phyloP scores from a whole-genome alignment of 805 yeast species.

The Starmera caribaea region DNA sequence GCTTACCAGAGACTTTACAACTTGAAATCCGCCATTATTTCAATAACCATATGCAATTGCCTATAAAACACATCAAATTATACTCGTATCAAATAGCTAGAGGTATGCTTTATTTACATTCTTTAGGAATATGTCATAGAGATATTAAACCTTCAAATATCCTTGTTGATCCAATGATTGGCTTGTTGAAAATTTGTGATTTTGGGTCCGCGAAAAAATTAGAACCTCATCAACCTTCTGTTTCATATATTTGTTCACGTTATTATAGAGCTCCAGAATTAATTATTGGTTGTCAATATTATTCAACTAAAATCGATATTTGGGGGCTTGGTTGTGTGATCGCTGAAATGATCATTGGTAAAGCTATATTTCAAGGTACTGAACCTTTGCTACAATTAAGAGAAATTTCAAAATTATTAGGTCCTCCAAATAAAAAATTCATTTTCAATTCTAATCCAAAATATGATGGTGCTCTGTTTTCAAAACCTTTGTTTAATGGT shows the following conservation, averaged over 20 bases:
- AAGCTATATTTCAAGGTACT: conserved; percentile 92
- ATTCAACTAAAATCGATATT: conserved; percentile 86
- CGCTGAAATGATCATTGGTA: conserved; percentile 88
- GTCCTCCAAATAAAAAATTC: conserved; percentile 74
- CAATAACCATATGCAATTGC: conserved; percentile 49
- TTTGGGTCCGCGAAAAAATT: conserved; percentile 79
- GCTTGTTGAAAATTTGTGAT: conserved; percentile 69
- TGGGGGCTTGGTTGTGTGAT: conserved; percentile 98
- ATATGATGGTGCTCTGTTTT: conserved; percentile 66
- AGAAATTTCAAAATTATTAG: conserved; percentile 82
- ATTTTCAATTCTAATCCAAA: conserved; percentile 66
- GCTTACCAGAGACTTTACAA: conserved; percentile 74
- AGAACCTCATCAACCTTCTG: conserved; percentile 77
- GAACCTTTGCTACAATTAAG: conserved; percentile 82
- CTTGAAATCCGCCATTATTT: conserved; percentile 64
- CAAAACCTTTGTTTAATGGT: conserved; percentile 52
- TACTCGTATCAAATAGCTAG: conserved; percentile 74
- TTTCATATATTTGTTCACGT: conserved; percentile 91
- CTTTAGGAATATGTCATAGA: conserved; percentile 73
- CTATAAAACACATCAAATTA: conserved; percentile 65
- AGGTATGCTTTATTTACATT: conserved; percentile 76
- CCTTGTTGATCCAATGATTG: conserved; percentile 60
- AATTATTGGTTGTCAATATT: conserved; percentile 80
- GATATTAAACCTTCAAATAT: conserved; percentile 82
- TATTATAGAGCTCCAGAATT: conserved; percentile 96